Evolutionary conservation across 257 asterid genomes (phyloP).

Genomic region (Scutellaria minor): DNA sequence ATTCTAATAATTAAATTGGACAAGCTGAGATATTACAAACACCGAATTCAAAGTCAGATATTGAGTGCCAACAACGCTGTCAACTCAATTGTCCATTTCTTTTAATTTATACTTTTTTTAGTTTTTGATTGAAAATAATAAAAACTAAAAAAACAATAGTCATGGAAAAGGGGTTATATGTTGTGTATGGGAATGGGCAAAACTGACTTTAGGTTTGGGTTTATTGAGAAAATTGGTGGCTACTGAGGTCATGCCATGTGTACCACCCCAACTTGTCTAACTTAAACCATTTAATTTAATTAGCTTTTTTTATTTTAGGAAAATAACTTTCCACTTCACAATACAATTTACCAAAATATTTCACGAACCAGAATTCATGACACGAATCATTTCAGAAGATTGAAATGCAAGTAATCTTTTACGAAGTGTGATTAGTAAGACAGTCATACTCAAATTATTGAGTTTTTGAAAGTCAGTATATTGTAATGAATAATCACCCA

Average conservation of each 20-base stretch:
- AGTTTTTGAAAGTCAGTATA: too few relatives aligned
- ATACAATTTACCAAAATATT: too few relatives aligned
- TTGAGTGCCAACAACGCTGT: neutral
- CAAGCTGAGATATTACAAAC: neutral
- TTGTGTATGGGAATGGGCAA: conserved; percentile 7
- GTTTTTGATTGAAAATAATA: neutral
- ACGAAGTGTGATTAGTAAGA: too few relatives aligned
- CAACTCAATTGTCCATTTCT: neutral
- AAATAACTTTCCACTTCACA: too few relatives aligned
- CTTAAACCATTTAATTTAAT: neutral
- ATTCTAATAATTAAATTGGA: too few relatives aligned
- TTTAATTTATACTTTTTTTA: neutral
- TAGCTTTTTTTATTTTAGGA: too few relatives aligned
- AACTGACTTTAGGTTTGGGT: conserved; percentile 14
- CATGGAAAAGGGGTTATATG: neutral
- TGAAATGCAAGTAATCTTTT: too few relatives aligned
- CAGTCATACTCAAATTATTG: too few relatives aligned
- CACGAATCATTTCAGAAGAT: too few relatives aligned
- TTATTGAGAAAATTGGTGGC: conserved; percentile 21
- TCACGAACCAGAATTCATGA: too few relatives aligned
- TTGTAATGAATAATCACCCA: too few relatives aligned
- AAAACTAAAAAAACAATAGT: neutral
- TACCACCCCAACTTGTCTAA: conserved; percentile 29
- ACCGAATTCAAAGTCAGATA: neutral
- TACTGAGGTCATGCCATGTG: conserved; percentile 14